A percentile compares a stretch with the other conserved stretches of the same genome.
Evolutionary conservation across 768 basidiomycete genomes (phyloP).

Genomic region (Lentinula lateritia): DNA sequence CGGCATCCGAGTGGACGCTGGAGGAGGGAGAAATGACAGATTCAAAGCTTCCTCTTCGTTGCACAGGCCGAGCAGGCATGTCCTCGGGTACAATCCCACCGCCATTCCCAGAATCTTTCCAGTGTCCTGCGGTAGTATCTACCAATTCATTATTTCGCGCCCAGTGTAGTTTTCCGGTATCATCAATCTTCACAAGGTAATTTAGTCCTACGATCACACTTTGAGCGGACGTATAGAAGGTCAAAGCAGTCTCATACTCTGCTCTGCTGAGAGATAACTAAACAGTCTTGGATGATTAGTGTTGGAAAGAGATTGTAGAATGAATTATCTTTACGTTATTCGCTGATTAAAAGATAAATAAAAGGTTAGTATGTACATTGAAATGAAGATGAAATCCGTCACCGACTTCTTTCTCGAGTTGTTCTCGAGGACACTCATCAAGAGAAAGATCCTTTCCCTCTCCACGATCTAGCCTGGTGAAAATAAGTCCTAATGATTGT

Average conservation of each 20-base stretch:
- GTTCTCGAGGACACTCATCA: conserved; percentile 53
- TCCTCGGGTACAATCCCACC: conserved; percentile 44
- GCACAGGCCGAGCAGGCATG: conserved; percentile 14
- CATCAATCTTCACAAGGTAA: conserved; percentile 55
- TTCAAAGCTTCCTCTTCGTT: conserved; percentile 16
- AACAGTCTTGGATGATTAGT: too few relatives aligned
- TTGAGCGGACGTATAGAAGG: background rate
- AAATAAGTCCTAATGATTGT: background rate
- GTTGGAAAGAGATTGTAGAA: background rate
- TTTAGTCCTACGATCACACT: conserved; percentile 39
- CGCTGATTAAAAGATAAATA: background rate
- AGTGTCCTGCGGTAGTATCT: conserved; percentile 54
- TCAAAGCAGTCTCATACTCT: conserved; percentile 29
- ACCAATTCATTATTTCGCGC: conserved; percentile 51
- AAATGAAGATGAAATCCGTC: background rate
- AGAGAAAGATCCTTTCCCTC: conserved; percentile 50
- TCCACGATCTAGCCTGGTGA: conserved; percentile 56
- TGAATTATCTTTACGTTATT: background rate
- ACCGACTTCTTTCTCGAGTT: conserved; percentile 52
- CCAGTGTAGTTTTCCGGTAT: conserved; percentile 51
- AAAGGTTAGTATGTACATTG: background rate
- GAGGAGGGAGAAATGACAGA: conserved; percentile 11
- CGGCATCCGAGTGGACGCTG: conserved; percentile 21
- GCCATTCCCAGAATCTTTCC: conserved; percentile 59
- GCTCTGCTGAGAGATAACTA: conserved; percentile 55